phyloP scores from a whole-genome alignment of 2,329 filamentous ascomycete species.

The Phialophora chinensis region DNA sequence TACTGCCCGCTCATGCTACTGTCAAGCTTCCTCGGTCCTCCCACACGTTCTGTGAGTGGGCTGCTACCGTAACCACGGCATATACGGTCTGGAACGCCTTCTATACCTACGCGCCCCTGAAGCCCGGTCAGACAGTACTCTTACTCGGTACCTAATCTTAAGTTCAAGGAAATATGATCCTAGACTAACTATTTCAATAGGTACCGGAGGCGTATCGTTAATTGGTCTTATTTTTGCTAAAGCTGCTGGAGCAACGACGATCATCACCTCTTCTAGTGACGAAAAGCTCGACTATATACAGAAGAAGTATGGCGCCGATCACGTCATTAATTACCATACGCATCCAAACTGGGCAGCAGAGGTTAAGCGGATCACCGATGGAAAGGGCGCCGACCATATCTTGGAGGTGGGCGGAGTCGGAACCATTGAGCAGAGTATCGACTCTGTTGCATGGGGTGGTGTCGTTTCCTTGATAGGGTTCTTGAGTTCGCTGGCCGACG shows the following conservation, averaged over 20 bases:
- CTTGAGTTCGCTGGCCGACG: conserved; percentile 52
- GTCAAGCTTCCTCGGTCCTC: conserved; percentile 50
- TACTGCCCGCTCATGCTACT: conserved; percentile 49
- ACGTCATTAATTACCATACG: conserved; percentile 58
- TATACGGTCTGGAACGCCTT: conserved; percentile 57
- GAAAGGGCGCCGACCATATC: conserved; percentile 52
- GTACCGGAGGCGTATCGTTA: background rate
- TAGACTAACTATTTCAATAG: background rate
- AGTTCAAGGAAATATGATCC: background rate
- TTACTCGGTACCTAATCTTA: conserved; percentile 37
- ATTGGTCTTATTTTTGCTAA: conserved; percentile 46
- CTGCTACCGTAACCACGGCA: conserved; percentile 52
- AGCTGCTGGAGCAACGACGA: conserved; percentile 53
- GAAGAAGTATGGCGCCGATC: conserved; percentile 51
- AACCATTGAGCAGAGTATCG: conserved; percentile 54
- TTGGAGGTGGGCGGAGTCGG: conserved; percentile 50
- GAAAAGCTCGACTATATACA: conserved; percentile 51
- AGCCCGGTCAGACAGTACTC: conserved; percentile 49
- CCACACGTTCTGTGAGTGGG: conserved; percentile 47
- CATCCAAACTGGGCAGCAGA: conserved; percentile 54
- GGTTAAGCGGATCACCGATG: conserved; percentile 52
- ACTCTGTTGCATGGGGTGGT: conserved; percentile 54
- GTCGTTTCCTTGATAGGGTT: conserved; percentile 44
- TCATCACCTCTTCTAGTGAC: conserved; percentile 59
- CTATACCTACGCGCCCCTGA: conserved; percentile 50